Base-by-base conservation (phyloP, 2,329 filamentous ascomycete genomes). In the Lecanicillium sp. region DNA sequence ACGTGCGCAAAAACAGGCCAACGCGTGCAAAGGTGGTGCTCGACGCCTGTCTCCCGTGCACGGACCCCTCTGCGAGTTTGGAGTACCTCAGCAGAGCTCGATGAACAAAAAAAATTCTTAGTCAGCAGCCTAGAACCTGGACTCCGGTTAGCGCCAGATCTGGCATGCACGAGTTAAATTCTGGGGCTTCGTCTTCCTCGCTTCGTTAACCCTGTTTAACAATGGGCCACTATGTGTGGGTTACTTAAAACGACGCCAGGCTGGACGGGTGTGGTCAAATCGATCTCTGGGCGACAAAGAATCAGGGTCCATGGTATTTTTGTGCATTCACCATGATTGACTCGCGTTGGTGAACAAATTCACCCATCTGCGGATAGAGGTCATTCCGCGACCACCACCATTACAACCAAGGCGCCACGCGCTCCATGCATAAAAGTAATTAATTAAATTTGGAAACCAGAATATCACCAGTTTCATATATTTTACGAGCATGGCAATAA, bases 1-100 rank as follows among this genome's bases (percentile, higher is more conserved):
- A 15, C 23, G 15, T 45, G 43, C 43, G 35, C 44, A 47, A 47
- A 46, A 47, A 40, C 44, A 47, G 44, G 44, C 36, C 44, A 47
- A 47, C 44, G 44, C 44, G 44, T 47, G 33, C n/a, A 21, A 23
- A 32, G 26, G 27, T 24, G 14, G 35, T 47, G n/a, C n/a, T n/a
- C n/a, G n/a, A n/a, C 44, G 44, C 27, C n/a, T n/a, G n/a, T n/a
- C n/a, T n/a, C 20, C 27, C 20, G 44, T 47, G 44, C 44, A 47
- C 44, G 36, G 44, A 27, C 44, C n/a, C 44, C 9, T 39, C 37
- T 20, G n/a, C 36, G 24, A 39, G 17, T 23, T 21, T 6, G 8
- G 35, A 10, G 24, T 12, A 19, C 10, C 15, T 15, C 19, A 11
- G 33, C 33, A 15, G 15, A 19, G 15, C 33, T 11, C n/a, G 15